Evolutionary conservation across 2,329 filamentous ascomycete genomes (phyloP).

Genomic region (Raffaelea arxii): DNA sequence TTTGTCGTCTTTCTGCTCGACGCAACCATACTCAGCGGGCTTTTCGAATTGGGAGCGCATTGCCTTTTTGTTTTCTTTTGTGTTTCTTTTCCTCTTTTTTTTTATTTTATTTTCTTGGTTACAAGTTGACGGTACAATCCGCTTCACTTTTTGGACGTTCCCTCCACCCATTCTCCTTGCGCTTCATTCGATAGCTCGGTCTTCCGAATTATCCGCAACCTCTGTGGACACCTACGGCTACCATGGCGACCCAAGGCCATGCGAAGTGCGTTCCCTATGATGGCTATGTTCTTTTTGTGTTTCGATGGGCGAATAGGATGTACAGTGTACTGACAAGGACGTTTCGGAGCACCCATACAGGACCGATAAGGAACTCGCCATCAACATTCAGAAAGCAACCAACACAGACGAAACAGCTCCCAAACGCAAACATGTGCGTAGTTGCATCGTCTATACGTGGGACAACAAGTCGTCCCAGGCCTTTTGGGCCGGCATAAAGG

Average conservation of each 20-base stretch:
- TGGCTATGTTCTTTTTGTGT: not conserved
- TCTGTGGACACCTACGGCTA: conserved; percentile 8
- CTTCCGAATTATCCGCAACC: not conserved
- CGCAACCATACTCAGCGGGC: too few relatives aligned
- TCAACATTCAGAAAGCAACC: conserved; percentile 63
- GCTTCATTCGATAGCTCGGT: not conserved
- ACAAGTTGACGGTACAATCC: too few relatives aligned
- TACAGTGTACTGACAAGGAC: not conserved
- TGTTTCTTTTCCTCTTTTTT: too few relatives aligned
- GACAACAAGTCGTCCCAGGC: conserved; percentile 92
- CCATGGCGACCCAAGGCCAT: conserved; percentile 13
- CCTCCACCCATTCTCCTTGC: not conserved
- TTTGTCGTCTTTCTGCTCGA: too few relatives aligned
- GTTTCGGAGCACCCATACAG: conserved; percentile 28
- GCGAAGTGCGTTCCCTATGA: conserved; percentile 12
- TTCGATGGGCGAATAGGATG: not conserved
- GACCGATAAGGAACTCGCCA: conserved; percentile 58
- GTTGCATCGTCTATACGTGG: conserved; percentile 98
- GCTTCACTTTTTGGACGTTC: too few relatives aligned
- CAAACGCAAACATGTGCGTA: conserved; percentile 88
- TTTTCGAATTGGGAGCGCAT: too few relatives aligned
- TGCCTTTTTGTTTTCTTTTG: too few relatives aligned
- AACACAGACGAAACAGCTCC: conserved; percentile 58
- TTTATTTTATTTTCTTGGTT: too few relatives aligned
- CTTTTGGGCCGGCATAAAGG: conserved; percentile 98